These are phyloP conservation scores for Cyclotella choctawhatcheeana DNA, from an alignment of 108 stramenopile genomes.

Conservation along the genomic window DNA sequence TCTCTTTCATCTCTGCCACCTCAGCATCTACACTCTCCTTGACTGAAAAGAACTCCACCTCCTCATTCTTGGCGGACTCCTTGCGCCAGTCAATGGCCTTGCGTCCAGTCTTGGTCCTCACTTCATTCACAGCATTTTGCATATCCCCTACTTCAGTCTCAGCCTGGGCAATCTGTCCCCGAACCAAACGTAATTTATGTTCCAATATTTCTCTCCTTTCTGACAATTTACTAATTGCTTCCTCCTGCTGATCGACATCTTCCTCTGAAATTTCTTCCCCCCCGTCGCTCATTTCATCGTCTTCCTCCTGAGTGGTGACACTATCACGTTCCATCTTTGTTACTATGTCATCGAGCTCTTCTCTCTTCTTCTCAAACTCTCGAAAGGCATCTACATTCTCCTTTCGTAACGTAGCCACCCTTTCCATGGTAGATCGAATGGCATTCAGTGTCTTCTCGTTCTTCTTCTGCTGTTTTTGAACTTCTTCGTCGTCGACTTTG, in stretches of 20 bases:
- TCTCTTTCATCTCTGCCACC: conserved; percentile 39
- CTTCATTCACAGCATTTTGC: conserved; percentile 34
- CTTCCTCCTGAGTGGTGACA: conserved; percentile 14
- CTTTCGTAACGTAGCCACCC: conserved; percentile 2
- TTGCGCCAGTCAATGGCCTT: conserved; percentile 34
- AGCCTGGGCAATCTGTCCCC: conserved; percentile 22
- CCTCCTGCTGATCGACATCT: conserved; percentile 41
- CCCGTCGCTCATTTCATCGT: conserved; percentile 10
- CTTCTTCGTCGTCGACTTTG: conserved; percentile 15
- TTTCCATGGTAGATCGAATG: conserved; percentile 18
- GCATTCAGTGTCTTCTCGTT: conserved; percentile 14
- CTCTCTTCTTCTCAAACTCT: conserved; percentile 28
- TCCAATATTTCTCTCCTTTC: conserved; percentile 22
- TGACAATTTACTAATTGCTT: conserved; percentile 28
- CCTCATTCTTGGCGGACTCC: background rate
- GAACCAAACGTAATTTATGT: conserved; percentile 25
- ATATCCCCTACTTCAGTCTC: conserved; percentile 26
- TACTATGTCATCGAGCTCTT: conserved; percentile 42
- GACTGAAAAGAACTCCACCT: conserved; percentile 8
- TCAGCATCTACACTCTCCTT: conserved; percentile 34
- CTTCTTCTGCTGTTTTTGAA: conserved; percentile 8
- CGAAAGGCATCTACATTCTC: conserved; percentile 20
- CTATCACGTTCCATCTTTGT: conserved; percentile 34
- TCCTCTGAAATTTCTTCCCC: conserved; percentile 48
- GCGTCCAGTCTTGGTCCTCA: conserved; percentile 32